Evolutionary conservation across 2,329 filamentous ascomycete species (phyloP), one percentile per base, ranked within the genome.

Genomic region (Neonectria magnoliae): DNA sequence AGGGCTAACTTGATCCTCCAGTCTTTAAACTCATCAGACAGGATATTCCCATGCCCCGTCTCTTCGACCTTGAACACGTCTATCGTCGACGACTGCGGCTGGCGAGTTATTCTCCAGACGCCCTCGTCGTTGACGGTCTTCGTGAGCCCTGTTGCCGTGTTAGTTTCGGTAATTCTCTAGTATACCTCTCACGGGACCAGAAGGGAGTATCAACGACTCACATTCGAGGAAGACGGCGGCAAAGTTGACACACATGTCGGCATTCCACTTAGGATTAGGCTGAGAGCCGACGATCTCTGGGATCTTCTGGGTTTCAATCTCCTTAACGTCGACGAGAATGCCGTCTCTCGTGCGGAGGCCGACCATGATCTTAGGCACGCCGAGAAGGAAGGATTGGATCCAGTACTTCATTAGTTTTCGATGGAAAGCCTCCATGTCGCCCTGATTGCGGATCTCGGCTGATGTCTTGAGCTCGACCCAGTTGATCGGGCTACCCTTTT

Each of bases 391-490:
- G 0, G 93, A 97, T 78, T 98, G 96, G 14, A 95, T 93, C 96
- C 96, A 99, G 81, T 95, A 97, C 75, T 97, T 97, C 79, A 97
- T 87, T 59, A 98, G 85, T 77, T 98, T 98, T 53, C 92, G 88
- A 79, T 98, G 93, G 76, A 95, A 97, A 67, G 89, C 91, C 20
- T 90, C 80, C 75, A 89, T 84, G 73, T 96, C 92, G 51, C 88
- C 85, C 2, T 90, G 85, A 65, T 87, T 87, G 56, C 84, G 84
- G 54, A 95, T 90, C 68, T 91, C 89, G 44, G 88, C 90, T n/a
- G 89, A 88, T 0, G 96, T 99, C 78, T 99, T 99, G 62, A 99
- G 86, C 79, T 99, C 96, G 33, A 98, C 91, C 92, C 94, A 99
- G 73, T 95, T 93, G 68, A 93, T 91, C 0, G 91, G 88, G n/a